phyloP scores from a whole-genome alignment of 108 stramenopile genomes.

The Fragilaria radians region DNA sequence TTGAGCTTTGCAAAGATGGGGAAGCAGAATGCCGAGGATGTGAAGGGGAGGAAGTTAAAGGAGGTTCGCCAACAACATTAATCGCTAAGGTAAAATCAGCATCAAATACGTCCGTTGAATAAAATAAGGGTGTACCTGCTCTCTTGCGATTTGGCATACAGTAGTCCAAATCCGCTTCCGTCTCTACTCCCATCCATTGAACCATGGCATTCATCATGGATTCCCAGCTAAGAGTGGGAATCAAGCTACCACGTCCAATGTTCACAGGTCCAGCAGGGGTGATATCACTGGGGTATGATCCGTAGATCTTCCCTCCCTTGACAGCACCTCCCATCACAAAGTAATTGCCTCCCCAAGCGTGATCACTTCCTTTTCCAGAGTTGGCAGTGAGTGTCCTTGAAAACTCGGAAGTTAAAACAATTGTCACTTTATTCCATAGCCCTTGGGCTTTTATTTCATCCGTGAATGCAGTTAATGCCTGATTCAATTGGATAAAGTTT shows the following conservation, averaged over 20 bases:
- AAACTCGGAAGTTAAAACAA: constrained; percentile 59
- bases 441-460: constrained; percentile 38
- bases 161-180: constrained; percentile 14
- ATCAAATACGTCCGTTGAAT: too few relatives aligned
- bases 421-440: constrained; percentile 37
- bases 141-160: constrained; percentile 32
- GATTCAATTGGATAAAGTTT: constrained; percentile 32
- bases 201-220: too few relatives aligned
- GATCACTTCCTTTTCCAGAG: too few relatives aligned
- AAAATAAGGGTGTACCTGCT: too few relatives aligned
- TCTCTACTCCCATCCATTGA: constrained; percentile 35
- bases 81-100: too few relatives aligned
- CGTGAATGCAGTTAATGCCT: constrained; percentile 35
- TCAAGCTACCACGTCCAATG: constrained; percentile 36
- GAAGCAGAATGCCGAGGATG: too few relatives aligned
- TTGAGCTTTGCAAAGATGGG: too few relatives aligned
- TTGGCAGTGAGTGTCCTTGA: constrained; percentile 64
- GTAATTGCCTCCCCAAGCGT: constrained; percentile 56
- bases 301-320: too few relatives aligned
- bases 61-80: too few relatives aligned
- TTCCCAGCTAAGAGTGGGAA: too few relatives aligned
- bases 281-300: constrained; percentile 42
- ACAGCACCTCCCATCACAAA: constrained; percentile 37
- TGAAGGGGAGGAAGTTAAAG: too few relatives aligned
- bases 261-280: constrained; percentile 8